Evolutionary conservation across 1,284 basidiomycete species (phyloP).

Genomic region (Pulveroboletus ridleyi): DNA sequence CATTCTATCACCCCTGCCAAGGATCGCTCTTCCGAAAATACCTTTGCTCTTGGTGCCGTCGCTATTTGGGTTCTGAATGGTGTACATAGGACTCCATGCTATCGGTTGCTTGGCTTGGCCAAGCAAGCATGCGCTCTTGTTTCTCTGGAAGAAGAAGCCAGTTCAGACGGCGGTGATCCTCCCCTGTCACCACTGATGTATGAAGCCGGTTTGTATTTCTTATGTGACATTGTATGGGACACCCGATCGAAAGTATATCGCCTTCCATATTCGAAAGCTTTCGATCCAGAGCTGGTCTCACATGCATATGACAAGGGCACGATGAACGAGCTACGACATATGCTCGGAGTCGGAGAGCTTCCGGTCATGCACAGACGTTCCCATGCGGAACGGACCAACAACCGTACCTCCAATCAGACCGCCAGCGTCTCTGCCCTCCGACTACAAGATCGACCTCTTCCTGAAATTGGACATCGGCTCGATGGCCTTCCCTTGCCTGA

Average conservation of each 20-base stretch:
- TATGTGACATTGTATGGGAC: slow-evolving; percentile 2
- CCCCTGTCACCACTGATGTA: slow-evolving; percentile 11
- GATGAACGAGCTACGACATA: not conserved
- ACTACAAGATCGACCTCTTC: not conserved
- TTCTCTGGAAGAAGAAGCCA: not conserved
- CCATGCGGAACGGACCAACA: not conserved
- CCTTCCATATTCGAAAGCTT: not conserved
- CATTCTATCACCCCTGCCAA: accelerated
- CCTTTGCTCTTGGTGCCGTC: slow-evolving; percentile 12
- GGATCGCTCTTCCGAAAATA: not conserved
- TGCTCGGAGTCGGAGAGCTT: not conserved
- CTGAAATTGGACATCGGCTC: not conserved
- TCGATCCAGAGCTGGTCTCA: not conserved
- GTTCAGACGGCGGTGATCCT: too few relatives aligned
- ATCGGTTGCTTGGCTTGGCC: not conserved
- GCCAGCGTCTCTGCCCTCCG: not conserved
- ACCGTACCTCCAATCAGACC: not conserved
- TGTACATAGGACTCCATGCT: not conserved
- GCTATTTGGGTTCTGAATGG: slow-evolving; percentile 19
- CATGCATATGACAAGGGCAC: slow-evolving; percentile 1
- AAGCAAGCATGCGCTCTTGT: not conserved
- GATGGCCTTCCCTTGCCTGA: not conserved
- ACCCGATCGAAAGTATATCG: accelerated
- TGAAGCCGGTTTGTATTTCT: slow-evolving; percentile 8
- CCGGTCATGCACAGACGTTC: accelerated